Evolutionary conservation across 306 rosid genomes (phyloP), one percentile per base, ranked within the genome.

Genomic region (Cucurbita maxima): DNA sequence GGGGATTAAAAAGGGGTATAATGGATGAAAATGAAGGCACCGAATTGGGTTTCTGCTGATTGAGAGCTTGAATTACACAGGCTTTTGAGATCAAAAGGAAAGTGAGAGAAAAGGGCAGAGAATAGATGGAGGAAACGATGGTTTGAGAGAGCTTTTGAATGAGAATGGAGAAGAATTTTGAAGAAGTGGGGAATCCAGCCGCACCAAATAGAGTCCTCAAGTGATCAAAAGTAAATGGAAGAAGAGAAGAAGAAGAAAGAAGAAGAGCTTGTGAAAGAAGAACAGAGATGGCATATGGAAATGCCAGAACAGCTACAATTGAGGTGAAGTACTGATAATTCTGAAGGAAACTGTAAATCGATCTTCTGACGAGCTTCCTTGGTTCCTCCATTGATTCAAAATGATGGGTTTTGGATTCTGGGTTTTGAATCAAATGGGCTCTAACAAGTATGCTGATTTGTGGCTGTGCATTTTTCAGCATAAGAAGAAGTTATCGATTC

Each of bases 71-170:
- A 71, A 90, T 83, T 56, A 82, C 80, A 10, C 64, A 80, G 30
- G 97, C 86, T 84, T 90, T 94, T 50, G 96, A 83, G 37, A 87
- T 3, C 71, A 94, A 89, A 69, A 94, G 87, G 79, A 90, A 86
- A 19, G 90, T 76, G 72, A 94, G 86, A 56, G 98, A 73, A 45
- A 94, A 94, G 47, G 98, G 98, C 34, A 94, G 84, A 12, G 98
- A 76, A 58, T 80, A 16, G 66, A 94, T 63, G 19, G 92, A 85
- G 62, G 90, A 86, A 68, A 81, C 78, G 59, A 94, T 83, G 36
- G 96, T 94, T 74, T 94, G 96, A 56, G 98, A 89, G 76, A 94
- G 92, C 76, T 89, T 94, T 4, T 79, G 84, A 71, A 80, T 86
- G 54, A 94, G 85, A 80, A 89, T 48, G 16, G 25, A 69, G 78